Base-by-base conservation (phyloP, 805 yeast genomes). In the Lachancea meyersii region DNA sequence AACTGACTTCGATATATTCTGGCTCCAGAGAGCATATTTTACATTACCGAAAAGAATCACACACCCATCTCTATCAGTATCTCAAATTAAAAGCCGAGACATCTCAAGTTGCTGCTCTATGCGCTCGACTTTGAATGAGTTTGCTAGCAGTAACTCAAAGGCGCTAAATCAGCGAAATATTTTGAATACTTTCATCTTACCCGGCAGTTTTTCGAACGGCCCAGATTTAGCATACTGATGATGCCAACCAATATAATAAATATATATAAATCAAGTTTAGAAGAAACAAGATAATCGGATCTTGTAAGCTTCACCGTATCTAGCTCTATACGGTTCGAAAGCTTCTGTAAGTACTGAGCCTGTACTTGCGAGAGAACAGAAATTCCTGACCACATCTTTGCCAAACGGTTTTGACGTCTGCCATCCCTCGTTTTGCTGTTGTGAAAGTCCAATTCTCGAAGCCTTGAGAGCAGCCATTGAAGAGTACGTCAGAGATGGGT, bases 401-500 rank as follows among this genome's bases (percentile, higher is more conserved):
- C n/a, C n/a, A n/a, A n/a, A n/a, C n/a, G n/a, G n/a, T n/a, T n/a
- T n/a, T n/a, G n/a, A n/a, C n/a, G 6, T 26, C 6, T 16, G 14
- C 32, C 19, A 30, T 7, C 19, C 31, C 32, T 30, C 32, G 32
- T 30, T 30, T 14, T 30, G 32, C 32, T 30, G 19, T 14, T 30
- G 32, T n/a, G 4, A 17, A 17, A 16, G 9, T 10, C 19, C 32
- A 16, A 6, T 10, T 30, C 13, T 26, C 28, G 13, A 26, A 30
- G 4, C 4, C 6, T 6, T 30, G 8, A 16, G 18, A 30, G 11
- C 16, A 30, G 19, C 32, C 3, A 13, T 4, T 28, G 14, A 17
- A 5, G 14, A 21, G 23, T 11, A 26, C 5, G 11, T 26, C 24
- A 7, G 23, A 7, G 5, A 41, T 41, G 44, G 44, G 47, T 42